Base-by-base conservation (phyloP, 352 stramenopile species). In the Thalassiosira ordinaria region DNA sequence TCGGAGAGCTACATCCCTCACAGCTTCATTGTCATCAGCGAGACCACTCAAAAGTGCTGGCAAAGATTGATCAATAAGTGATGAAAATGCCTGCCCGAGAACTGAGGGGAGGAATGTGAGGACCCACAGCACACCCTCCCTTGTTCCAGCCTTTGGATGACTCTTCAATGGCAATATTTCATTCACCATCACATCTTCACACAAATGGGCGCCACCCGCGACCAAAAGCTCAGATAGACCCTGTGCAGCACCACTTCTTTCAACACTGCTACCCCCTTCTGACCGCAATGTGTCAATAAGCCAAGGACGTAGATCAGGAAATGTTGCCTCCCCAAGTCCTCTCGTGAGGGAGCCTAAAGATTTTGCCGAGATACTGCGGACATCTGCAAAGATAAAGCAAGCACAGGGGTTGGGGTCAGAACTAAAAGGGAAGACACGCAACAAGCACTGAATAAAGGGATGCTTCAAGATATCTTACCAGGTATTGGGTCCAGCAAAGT, bases 41-140 rank as follows among this genome's bases (percentile, higher is more conserved):
- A 99, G 90, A 75, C 98, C 98, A 22, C 92, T 91, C 11, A 99
- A 93, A 35, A 99, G 94, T 49, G 98, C 96, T 22, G 97, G 97
- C 52, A 99, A 90, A 29, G 96, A 97, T 65, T 95, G 91, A 65
- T 95, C 91, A 68, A 99, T 95, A 60, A 99, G 96, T 37, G 94
- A 87, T 4, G 95, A 91, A 88, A 99, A 99, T 47, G 78, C 82
- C 60, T 94, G 91, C 60, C 96, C 96, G 56, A 99, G 91, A 24
- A 95, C 93, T n/a, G 95, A 96, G 4, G 98, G 97, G 70, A 99
- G 82, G 87, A 99, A 99, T 31, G 97, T 98, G 59, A 99, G 93
- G 59, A 99, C 95, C 98, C 98, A 99, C 31, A 99, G 72, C 18
- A 99, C 96, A 60, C 98, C 97, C 79, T 99, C 97, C 75, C 97